Evolutionary conservation across 495 filamentous ascomycete genomes (phyloP), one percentile per base, ranked within the genome.

Genomic region (Aspergillus egyptiacus): DNA sequence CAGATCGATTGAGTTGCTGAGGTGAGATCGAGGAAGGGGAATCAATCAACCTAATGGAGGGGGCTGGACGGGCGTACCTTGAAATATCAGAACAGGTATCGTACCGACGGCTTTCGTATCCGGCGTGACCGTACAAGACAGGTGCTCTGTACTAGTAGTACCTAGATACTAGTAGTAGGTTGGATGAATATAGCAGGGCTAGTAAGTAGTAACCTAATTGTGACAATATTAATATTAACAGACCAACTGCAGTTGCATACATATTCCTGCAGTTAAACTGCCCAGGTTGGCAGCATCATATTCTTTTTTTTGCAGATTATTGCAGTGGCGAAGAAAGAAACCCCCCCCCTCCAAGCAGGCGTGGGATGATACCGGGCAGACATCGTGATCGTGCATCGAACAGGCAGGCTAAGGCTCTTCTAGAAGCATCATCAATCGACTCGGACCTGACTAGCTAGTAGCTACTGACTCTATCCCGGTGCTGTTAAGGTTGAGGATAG

Each of bases 201-300:
- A n/a, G n/a, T n/a, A n/a, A n/a, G n/a, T n/a, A n/a, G n/a, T n/a
- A n/a, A n/a, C n/a, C n/a, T n/a, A n/a, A n/a, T n/a, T n/a, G n/a
- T 32, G 24, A 33, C 33, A 24, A 2, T 18, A 17, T 36, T 39
- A 39, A 25, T 22, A 46, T 46, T 46, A 36, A 28, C 28, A 19
- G 15, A 18, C 8, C 28, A 22, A 18, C 8, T 18, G 19, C 28
- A 33, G 41, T 18, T 30, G 18, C 41, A 23, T 44, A 31, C 36
- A 24, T 22, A 33, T 2, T 44, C 17, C 41, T 44, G 41, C 41
- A 44, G n/a, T n/a, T n/a, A n/a, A n/a, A n/a, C n/a, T 31, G 41
- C 33, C 41, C 32, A 31, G 11, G 28, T 28, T 44, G 41, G 32
- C 36, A 24, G 23, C 36, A 20, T 39, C 19, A 24, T 31, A 39